These are phyloP conservation scores for Blastobotrys proliferans DNA, from an alignment of 1,139 yeast genomes.

Conservation along the genomic window DNA sequence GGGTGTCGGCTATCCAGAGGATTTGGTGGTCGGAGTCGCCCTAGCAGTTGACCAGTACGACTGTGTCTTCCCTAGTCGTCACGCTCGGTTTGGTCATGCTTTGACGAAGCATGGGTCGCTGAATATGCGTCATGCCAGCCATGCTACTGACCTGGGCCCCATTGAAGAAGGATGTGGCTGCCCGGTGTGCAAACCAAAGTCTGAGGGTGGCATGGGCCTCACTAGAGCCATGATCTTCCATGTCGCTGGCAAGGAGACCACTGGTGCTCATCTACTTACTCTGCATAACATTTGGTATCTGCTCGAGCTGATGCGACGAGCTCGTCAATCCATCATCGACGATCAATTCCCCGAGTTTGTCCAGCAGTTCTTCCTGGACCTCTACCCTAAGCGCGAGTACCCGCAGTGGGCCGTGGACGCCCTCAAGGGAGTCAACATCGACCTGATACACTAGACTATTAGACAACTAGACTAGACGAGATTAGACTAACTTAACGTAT, in stretches of 20 bases:
- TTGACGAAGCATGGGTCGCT: constrained; percentile 39
- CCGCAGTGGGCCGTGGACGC: constrained; percentile 44
- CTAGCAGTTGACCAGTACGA: constrained; percentile 45
- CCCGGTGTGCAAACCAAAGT: constrained; percentile 37
- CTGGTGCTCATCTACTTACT: constrained; percentile 43
- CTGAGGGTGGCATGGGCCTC: constrained; percentile 36
- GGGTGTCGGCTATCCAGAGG: constrained; percentile 49
- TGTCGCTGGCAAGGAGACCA: constrained; percentile 40
- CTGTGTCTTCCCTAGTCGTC: constrained; percentile 45
- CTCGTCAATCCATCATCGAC: constrained; percentile 38
- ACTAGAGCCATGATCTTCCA: constrained; percentile 39
- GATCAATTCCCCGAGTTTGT: constrained; percentile 40
- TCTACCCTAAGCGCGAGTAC: constrained; percentile 35
- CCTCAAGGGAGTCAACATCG: constrained; percentile 34
- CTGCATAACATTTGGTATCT: constrained; percentile 43
- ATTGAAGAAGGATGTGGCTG: constrained; percentile 41
- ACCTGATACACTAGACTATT: too few species aligned
- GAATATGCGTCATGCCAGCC: constrained; percentile 35
- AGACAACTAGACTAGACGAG: too few species aligned
- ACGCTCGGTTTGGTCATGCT: constrained; percentile 46
- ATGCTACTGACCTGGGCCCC: constrained; percentile 36
- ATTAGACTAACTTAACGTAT: too few species aligned
- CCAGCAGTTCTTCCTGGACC: constrained; percentile 33
- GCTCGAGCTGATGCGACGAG: constrained; percentile 40
- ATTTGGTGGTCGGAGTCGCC: constrained; percentile 43